A percentile compares a stretch with the other conserved stretches of the same genome.
These are phyloP conservation scores for Eurotiales sp. DNA, from an alignment of 2,329 filamentous ascomycete species.

Conservation along the genomic window DNA sequence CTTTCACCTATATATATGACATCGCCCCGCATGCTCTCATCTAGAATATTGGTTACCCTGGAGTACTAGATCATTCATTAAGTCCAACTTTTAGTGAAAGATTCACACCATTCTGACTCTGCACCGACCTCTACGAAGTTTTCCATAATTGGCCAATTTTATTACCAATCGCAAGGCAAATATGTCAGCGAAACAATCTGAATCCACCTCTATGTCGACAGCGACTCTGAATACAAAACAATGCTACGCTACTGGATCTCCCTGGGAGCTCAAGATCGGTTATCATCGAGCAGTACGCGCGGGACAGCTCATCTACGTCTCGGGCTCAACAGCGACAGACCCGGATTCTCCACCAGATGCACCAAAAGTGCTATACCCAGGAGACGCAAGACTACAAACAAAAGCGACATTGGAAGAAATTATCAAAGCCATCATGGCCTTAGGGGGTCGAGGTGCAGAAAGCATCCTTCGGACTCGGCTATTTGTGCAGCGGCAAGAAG, in stretches of 20 bases:
- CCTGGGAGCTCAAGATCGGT: constrained; percentile 33
- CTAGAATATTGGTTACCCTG: too few species aligned
- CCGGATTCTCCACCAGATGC: constrained; percentile 24
- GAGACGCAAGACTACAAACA: constrained; percentile 31
- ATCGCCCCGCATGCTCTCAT: too few species aligned
- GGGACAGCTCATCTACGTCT: constrained; percentile 34
- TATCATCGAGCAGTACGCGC: constrained; percentile 38
- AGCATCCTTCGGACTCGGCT: constrained; percentile 34
- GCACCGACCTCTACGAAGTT: too few species aligned
- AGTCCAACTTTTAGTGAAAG: too few species aligned
- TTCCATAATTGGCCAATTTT: too few species aligned
- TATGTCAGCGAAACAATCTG: too few species aligned
- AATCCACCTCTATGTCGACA: too few species aligned
- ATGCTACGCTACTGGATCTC: constrained; percentile 32
- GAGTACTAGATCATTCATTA: too few species aligned
- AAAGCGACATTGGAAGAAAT: constrained; percentile 24
- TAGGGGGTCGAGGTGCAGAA: constrained; percentile 29
- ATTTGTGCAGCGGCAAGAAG: constrained; percentile 30
- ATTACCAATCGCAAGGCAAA: too few species aligned
- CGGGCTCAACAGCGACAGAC: constrained; percentile 37
- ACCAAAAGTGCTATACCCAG: constrained; percentile 28
- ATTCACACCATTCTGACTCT: too few species aligned
- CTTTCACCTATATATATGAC: too few species aligned
- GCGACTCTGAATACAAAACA: too few species aligned
- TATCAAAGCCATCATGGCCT: constrained; percentile 30